A percentile compares a stretch with the other conserved stretches of the same genome.
Evolutionary conservation across 2,329 filamentous ascomycete genomes (phyloP).

Genomic region (Fusarium camptoceras): DNA sequence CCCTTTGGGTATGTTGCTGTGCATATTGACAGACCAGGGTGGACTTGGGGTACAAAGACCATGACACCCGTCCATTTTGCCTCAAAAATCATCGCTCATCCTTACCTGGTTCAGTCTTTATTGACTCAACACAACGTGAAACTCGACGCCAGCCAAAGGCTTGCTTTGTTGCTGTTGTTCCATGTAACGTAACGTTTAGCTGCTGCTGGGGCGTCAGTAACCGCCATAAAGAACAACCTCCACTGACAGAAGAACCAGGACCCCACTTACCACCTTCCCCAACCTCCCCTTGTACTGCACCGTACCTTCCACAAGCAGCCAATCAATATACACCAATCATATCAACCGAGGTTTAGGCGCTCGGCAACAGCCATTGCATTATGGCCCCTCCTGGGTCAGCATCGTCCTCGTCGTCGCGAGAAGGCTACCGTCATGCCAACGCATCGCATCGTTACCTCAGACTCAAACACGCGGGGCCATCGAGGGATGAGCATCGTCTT

Average conservation of each 20-base stretch:
- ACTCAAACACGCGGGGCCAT: slow-evolving; percentile 44
- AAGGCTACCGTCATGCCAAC: slow-evolving; percentile 37
- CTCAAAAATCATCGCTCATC: slow-evolving; percentile 29
- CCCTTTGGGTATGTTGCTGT: slow-evolving; percentile 29
- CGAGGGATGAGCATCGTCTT: slow-evolving; percentile 33
- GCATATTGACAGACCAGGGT: slow-evolving; percentile 35
- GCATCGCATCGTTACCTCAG: slow-evolving; percentile 50
- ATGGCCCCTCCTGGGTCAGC: slow-evolving; percentile 44
- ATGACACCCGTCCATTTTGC: slow-evolving; percentile 36
- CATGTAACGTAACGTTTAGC: slow-evolving; percentile 47
- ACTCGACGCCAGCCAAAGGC: not conserved
- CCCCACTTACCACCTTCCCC: slow-evolving; percentile 23
- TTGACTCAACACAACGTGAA: slow-evolving; percentile 38
- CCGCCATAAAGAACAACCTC: slow-evolving; percentile 33
- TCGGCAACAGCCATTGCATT: slow-evolving; percentile 34
- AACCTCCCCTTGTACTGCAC: not conserved
- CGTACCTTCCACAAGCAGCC: slow-evolving; percentile 16
- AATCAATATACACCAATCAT: slow-evolving; percentile 30
- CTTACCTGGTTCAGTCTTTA: slow-evolving; percentile 35
- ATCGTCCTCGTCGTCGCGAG: slow-evolving; percentile 40
- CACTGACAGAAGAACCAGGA: slow-evolving; percentile 3
- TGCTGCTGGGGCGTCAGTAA: slow-evolving; percentile 32
- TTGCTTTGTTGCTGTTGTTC: slow-evolving; percentile 24
- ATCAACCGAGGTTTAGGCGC: slow-evolving; percentile 44
- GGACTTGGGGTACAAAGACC: slow-evolving; percentile 34